These are phyloP conservation scores for Pyrus pyrifolia DNA, from an alignment of 306 rosid species.

Conservation along the genomic window DNA sequence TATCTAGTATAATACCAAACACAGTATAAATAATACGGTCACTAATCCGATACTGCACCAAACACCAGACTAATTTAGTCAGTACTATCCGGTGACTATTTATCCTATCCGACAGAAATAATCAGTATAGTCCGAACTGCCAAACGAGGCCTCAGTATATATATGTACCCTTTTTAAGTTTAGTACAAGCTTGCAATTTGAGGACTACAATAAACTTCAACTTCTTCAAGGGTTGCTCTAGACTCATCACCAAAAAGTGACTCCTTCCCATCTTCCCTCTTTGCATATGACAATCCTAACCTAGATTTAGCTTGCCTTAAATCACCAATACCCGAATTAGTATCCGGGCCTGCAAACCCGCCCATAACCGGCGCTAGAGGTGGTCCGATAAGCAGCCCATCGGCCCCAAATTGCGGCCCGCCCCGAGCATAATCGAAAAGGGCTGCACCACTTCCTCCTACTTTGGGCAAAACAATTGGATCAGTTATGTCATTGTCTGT, in stretches of 20 bases:
- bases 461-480: conserved; percentile 41
- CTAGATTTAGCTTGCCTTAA: conserved; percentile 79
- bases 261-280: conserved; percentile 77
- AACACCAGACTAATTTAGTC: too few relatives aligned
- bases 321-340: conserved; percentile 57
- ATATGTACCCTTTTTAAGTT: not conserved
- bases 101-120: too few relatives aligned
- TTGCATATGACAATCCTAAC: conserved; percentile 81
- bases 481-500: conserved; percentile 18
- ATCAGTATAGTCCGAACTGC: too few relatives aligned
- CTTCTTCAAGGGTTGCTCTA: conserved; percentile 61
- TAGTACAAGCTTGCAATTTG: conserved; percentile 85
- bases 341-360: conserved; percentile 45
- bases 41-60: too few relatives aligned
- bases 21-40: too few relatives aligned
- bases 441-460: conserved; percentile 54
- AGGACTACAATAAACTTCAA: conserved; percentile 79
- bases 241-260: conserved; percentile 77
- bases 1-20: too few relatives aligned
- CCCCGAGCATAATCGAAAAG: conserved; percentile 50
- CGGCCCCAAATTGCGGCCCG: conserved; percentile 83
- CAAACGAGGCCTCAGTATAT: too few relatives aligned
- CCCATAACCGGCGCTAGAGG: conserved; percentile 53
- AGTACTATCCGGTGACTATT: too few relatives aligned
- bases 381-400: conserved; percentile 68